Evolutionary conservation across 768 basidiomycete genomes (phyloP).

Genomic region (Lentinus tigrinus): DNA sequence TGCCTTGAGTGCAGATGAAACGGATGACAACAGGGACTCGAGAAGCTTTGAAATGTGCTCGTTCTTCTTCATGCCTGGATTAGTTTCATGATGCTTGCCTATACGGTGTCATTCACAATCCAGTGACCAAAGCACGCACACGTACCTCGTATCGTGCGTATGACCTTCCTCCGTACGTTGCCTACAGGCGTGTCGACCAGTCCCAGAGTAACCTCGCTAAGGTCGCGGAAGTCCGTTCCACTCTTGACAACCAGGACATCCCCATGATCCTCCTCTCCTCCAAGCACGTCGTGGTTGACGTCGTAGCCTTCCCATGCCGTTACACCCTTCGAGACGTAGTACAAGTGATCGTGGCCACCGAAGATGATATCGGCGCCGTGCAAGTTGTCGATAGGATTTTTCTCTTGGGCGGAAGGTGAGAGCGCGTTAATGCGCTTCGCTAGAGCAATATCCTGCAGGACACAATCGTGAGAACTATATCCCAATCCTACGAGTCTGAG

Average conservation of each 20-base stretch:
- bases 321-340: slow-evolving; percentile 69
- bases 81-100: slow-evolving; percentile 70
- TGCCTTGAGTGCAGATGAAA: slow-evolving; percentile 66
- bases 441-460: slow-evolving; percentile 60
- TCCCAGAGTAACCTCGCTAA: slow-evolving; percentile 72
- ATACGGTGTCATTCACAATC: background rate
- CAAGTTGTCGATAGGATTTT: slow-evolving; percentile 39
- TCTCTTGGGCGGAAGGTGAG: slow-evolving; percentile 53
- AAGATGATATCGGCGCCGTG: slow-evolving; percentile 85
- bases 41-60: slow-evolving; percentile 56
- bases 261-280: slow-evolving; percentile 70
- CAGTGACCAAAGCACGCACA: background rate
- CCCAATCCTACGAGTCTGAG: background rate
- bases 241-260: slow-evolving; percentile 79
- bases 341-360: slow-evolving; percentile 89
- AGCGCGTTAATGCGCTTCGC: slow-evolving; percentile 65
- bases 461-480: background rate
- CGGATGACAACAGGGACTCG: slow-evolving; percentile 61
- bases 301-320: slow-evolving; percentile 68
- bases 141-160: slow-evolving; percentile 61
- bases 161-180: slow-evolving; percentile 62
- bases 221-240: slow-evolving; percentile 86
- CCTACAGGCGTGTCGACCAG: slow-evolving; percentile 58
- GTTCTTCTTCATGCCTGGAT: slow-evolving; percentile 47
- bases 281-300: slow-evolving; percentile 47